These are phyloP conservation scores for Aspergillus indologenus DNA, from an alignment of 495 filamentous ascomycete genomes.

Conservation along the genomic window DNA sequence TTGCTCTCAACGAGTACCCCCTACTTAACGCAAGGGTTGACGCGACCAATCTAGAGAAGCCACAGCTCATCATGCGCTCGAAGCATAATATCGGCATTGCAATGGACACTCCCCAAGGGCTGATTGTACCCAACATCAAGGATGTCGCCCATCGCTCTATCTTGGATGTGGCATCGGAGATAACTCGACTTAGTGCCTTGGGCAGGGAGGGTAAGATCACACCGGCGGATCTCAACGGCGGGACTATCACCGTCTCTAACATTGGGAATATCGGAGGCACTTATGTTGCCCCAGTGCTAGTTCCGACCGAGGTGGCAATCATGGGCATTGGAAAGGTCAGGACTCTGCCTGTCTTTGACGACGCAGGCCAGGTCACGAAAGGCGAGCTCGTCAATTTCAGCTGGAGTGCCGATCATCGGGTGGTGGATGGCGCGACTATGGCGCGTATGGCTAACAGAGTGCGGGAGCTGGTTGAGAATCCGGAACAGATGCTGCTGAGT, in stretches of 20 bases:
- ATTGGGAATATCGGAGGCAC: conserved; percentile 96
- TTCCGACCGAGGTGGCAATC: conserved; percentile 85
- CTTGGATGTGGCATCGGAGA: conserved; percentile 70
- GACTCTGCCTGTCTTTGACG: conserved; percentile 65
- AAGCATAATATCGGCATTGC: conserved; percentile 95
- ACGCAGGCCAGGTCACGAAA: conserved; percentile 81
- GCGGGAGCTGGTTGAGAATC: conserved; percentile 71
- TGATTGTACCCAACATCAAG: conserved; percentile 93
- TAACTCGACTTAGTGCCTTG: conserved; percentile 66
- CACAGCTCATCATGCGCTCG: conserved; percentile 68
- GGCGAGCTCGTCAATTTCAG: conserved; percentile 90
- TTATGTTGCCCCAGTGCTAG: conserved; percentile 87
- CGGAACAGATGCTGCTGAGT: conserved; percentile 72
- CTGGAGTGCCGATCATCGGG: conserved; percentile 95
- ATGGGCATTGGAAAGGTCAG: conserved; percentile 81
- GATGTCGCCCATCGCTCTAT: conserved; percentile 74
- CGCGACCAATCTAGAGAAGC: conserved; percentile 51
- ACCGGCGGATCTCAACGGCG: conserved; percentile 72
- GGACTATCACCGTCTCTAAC: conserved; percentile 94
- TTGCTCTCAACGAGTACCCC: conserved; percentile 76
- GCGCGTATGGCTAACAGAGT: conserved; percentile 83
- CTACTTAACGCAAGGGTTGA: conserved; percentile 86
- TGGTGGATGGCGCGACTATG: conserved; percentile 93
- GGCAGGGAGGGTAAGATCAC: conserved; percentile 73
- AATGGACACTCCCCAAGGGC: conserved; percentile 86